Conservation (phyloP, 2,329 filamentous ascomycete genomes). For the Tolypocladium amazonense region DNA sequence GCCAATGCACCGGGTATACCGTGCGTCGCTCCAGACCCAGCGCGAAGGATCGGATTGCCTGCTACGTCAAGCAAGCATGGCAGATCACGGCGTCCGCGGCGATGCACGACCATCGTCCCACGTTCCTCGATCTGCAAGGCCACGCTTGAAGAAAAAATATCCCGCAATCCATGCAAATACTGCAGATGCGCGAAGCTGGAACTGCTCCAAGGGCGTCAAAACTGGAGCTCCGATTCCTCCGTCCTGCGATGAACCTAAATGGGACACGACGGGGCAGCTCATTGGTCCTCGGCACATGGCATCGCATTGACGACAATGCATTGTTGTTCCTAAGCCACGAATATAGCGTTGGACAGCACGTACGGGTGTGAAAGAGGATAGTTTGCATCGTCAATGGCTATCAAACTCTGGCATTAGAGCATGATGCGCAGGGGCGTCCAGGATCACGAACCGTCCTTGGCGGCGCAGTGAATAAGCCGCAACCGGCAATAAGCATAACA, state of each 20-base stretch:
- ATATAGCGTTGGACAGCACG: neutral
- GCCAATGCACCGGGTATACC: neutral
- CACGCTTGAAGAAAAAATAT: neutral
- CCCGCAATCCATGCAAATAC: neutral
- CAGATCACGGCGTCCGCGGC: no score
- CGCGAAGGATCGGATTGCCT: neutral
- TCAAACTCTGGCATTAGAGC: neutral
- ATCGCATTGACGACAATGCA: neutral
- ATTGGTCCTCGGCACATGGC: neutral
- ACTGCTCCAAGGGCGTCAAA: no score
- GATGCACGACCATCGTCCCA: no score
- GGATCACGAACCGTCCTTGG: neutral
- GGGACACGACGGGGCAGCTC: neutral
- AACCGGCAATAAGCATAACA: neutral
- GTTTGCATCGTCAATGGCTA: neutral
- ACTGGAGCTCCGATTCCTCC: neutral
- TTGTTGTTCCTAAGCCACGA: neutral
- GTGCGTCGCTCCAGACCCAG: neutral
- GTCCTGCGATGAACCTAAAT: neutral
- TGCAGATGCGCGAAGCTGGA: no score
- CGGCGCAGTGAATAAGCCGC: neutral
- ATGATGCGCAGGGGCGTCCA: neutral
- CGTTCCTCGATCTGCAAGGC: neutral
- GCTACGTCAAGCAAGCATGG: neutral
- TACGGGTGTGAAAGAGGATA: neutral